phyloP scores from a whole-genome alignment of 2,329 filamentous ascomycete genomes.

The Coniochaeta sp. region DNA sequence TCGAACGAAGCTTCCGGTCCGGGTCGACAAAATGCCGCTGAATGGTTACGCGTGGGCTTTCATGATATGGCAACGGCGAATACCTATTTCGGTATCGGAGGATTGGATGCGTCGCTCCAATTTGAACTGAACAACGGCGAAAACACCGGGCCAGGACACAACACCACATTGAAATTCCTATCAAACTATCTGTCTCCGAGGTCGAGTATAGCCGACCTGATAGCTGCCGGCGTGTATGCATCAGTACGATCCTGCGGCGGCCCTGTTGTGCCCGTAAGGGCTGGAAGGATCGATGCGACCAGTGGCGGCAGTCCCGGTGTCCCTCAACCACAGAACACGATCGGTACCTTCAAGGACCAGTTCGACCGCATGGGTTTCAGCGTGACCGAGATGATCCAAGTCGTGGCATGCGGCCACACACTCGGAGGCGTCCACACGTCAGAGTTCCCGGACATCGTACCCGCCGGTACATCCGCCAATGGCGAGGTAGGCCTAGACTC shows the following conservation, averaged over 20 bases:
- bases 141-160: slow-evolving; percentile 48
- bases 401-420: slow-evolving; percentile 54
- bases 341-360: slow-evolving; percentile 42
- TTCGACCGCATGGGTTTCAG: slow-evolving; percentile 52
- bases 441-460: slow-evolving; percentile 46
- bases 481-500: slow-evolving; percentile 39
- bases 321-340: slow-evolving; percentile 48
- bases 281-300: slow-evolving; percentile 47
- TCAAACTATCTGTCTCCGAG: slow-evolving; percentile 42
- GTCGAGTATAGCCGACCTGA: slow-evolving; percentile 47
- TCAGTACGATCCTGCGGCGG: slow-evolving; percentile 53
- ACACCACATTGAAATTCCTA: slow-evolving; percentile 44
- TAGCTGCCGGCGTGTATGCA: slow-evolving; percentile 50
- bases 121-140: slow-evolving; percentile 49
- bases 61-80: slow-evolving; percentile 55
- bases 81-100: slow-evolving; percentile 37
- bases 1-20: slow-evolving; percentile 41
- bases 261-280: slow-evolving; percentile 42
- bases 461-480: slow-evolving; percentile 31
- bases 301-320: slow-evolving; percentile 38
- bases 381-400: slow-evolving; percentile 49
- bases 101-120: slow-evolving; percentile 52
- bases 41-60: slow-evolving; percentile 55
- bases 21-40: slow-evolving; percentile 50
- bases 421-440: slow-evolving; percentile 50